Evolutionary conservation across 108 stramenopile species (phyloP), one percentile per base, ranked within the genome.

Genomic region (Nitzschia palea): DNA sequence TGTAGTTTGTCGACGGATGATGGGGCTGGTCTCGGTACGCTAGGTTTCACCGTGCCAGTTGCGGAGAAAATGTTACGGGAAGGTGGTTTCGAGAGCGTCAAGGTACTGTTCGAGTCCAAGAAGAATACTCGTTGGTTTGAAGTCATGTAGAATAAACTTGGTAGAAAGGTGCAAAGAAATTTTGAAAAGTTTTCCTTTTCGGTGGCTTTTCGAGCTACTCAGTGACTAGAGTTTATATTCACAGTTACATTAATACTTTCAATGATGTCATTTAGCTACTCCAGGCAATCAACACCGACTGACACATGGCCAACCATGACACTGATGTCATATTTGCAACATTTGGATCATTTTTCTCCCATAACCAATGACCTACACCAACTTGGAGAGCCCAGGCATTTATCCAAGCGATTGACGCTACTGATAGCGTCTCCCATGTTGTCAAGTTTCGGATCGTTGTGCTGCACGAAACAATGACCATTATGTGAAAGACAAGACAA

Each of bases 271-370:
- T 3, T 66, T 27, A 66, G 33, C 51, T 66, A 27, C 65, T 72
- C 62, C 71, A 72, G 3, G 71, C 71, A 51, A 72, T 55, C 34
- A 72, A 27, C 17, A 72, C 62, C 3, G 71, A 72, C 26, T 61
- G 53, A 10, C 28, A 28, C 53, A 64, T 62, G 10, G 71, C 50
- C 62, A 72, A 31, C 4, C 43, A 43, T 2, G 62, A 64, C 0
- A 68, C 55, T 4, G 54, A 34, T 5, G 44, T 15, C n/a, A 37
- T 44, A 23, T 68, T 44, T 37, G 67, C 55, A 12, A 64, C 28
- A 44, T 72, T 72, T n/a, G 62, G 62, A 15, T 42, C 15, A 30
- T 64, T 72, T n/a, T 58, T 44, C 36, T 70, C 69, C 69, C 28
- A 61, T 18, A 70, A 27, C 34, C 44, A 57, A 35, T 70, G 69